Evolutionary conservation across 164 flowering plant species (phyloP).

Genomic region (Liriodendron chinense): DNA sequence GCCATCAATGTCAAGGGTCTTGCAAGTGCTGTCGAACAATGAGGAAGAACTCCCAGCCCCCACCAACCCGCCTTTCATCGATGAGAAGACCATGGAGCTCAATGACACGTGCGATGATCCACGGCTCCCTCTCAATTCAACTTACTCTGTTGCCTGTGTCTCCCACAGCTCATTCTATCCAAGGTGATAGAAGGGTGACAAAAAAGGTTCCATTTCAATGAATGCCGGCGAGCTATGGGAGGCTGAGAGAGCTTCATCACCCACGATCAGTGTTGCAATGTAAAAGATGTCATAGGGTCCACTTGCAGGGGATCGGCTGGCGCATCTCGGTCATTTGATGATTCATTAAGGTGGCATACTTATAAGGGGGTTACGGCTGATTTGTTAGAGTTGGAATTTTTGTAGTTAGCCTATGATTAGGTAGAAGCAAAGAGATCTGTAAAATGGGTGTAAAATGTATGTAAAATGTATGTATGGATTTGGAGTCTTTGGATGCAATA

Average conservation of each 20-base stretch:
- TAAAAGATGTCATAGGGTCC: too few species aligned
- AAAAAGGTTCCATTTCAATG: not conserved
- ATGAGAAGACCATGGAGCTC: conserved; percentile 47
- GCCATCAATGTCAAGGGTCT: conserved; percentile 68
- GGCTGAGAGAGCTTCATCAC: too few species aligned
- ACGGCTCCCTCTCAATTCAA: conserved; percentile 18
- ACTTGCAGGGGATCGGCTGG: too few species aligned
- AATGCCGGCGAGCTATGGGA: too few species aligned
- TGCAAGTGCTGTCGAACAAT: conserved; percentile 57
- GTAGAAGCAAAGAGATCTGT: not conserved
- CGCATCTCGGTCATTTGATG: too few species aligned
- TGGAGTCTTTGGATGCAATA: not conserved
- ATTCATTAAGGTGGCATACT: too few species aligned
- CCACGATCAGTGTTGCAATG: too few species aligned
- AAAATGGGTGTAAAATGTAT: not conserved
- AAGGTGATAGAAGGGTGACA: conserved; percentile 39
- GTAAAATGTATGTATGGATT: not conserved
- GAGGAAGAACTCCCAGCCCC: conserved; percentile 61
- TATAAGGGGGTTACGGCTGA: not conserved
- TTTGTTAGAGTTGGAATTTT: not conserved
- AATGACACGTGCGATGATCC: conserved; percentile 40
- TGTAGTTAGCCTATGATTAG: too few species aligned
- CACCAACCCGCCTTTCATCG: conserved; percentile 67
- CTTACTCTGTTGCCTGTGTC: conserved; percentile 49
- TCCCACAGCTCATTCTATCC: conserved; percentile 58